phyloP scores from a whole-genome alignment of 75 land plant species.

The Larix kaempferi region DNA sequence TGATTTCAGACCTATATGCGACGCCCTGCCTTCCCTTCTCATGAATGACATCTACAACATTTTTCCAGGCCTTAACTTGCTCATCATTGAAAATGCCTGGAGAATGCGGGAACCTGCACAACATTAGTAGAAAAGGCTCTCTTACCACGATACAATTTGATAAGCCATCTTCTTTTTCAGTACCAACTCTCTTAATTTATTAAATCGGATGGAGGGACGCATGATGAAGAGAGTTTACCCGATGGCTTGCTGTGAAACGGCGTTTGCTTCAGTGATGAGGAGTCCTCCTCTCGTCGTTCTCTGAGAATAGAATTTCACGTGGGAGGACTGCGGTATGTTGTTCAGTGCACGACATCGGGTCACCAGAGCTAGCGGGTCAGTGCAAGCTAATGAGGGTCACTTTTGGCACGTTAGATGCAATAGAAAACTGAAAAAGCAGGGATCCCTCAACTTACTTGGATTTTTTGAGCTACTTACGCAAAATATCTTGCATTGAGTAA shows the following conservation, averaged over 20 bases:
- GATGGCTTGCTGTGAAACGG: constrained; percentile 7
- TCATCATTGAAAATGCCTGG: constrained; percentile 65
- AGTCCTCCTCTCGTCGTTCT: constrained; percentile 25
- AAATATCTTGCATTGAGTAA: no score
- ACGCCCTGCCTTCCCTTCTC: constrained; percentile 70
- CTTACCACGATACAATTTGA: background rate
- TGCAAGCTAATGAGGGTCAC: no score
- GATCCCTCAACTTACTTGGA: no score
- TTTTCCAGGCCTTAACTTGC: constrained; percentile 73
- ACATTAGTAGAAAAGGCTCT: no score
- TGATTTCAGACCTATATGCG: constrained; percentile 40
- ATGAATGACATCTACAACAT: constrained; percentile 70
- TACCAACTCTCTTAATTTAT: background rate
- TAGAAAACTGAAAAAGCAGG: no score
- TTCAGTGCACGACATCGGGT: constrained; percentile 27
- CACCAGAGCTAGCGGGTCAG: constrained; percentile 28
- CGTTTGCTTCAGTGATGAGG: constrained; percentile 22
- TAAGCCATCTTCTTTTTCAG: background rate
- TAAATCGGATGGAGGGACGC: no score
- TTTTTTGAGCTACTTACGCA: no score
- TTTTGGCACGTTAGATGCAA: no score
- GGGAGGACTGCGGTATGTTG: constrained; percentile 13
- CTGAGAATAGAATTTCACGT: constrained; percentile 19
- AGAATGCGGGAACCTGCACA: constrained; percentile 64
- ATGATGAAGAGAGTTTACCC: no score